Conservation (phyloP, 164 flowering plant genomes). For the Amborella trichopoda region DNA sequence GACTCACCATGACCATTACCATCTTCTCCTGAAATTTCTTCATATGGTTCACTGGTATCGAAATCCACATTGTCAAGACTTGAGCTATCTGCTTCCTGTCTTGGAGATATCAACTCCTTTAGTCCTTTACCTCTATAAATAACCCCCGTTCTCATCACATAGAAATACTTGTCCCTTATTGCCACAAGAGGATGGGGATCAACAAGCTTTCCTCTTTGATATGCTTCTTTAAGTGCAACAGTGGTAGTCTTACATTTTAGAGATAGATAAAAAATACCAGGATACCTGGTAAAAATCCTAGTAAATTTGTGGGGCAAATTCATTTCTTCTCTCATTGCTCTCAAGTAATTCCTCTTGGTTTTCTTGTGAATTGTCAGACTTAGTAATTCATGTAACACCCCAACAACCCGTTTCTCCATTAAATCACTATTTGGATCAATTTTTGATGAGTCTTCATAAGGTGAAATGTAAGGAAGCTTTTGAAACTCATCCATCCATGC, state of each 20-base stretch:
- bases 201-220: constrained; percentile 58
- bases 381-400: constrained; percentile 79
- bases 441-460: constrained; percentile 63
- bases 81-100: too few species aligned
- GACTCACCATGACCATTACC: too few species aligned
- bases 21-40: too few species aligned
- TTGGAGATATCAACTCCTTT: too few species aligned
- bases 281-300: constrained; percentile 81
- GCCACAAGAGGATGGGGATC: constrained; percentile 62
- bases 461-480: constrained; percentile 83
- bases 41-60: too few species aligned
- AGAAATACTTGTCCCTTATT: constrained; percentile 51
- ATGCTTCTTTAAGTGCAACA: constrained; percentile 71
- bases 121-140: constrained; percentile 60
- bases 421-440: constrained; percentile 81
- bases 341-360: constrained; percentile 85
- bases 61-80: too few species aligned
- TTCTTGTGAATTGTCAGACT: constrained; percentile 87
- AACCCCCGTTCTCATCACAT: constrained; percentile 91
- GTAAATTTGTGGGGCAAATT: constrained; percentile 84
- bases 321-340: constrained; percentile 74
- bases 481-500: constrained; percentile 98
- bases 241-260: constrained; percentile 94
- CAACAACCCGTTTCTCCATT: constrained; percentile 95
- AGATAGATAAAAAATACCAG: constrained; percentile 91